A percentile compares a stretch with the other conserved stretches of the same genome.
Evolutionary conservation across 805 yeast species (phyloP).

Genomic region (Lipomyces chichibuensis): DNA sequence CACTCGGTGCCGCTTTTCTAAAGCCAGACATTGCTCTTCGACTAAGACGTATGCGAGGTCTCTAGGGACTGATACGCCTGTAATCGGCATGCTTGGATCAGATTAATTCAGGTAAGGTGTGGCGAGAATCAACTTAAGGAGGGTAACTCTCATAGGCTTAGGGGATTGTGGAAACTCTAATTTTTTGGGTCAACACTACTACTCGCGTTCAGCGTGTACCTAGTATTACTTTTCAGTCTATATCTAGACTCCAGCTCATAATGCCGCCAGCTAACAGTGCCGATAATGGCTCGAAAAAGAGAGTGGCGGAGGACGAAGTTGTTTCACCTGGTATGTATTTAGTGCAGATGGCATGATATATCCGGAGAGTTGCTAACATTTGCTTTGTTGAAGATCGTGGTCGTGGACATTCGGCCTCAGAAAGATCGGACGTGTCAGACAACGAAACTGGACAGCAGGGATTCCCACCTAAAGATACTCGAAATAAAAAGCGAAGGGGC

Average conservation of each 20-base stretch:
- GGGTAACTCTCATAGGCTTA: slow-evolving; percentile 5
- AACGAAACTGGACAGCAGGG: slow-evolving; percentile 29
- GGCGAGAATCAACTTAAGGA: neutral
- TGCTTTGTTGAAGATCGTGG: neutral
- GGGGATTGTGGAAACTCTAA: neutral
- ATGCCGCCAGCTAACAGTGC: neutral
- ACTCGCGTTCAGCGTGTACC: neutral
- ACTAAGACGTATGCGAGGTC: neutral
- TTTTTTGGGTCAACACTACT: neutral
- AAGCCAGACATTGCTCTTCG: neutral
- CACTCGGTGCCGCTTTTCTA: neutral
- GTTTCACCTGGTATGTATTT: neutral
- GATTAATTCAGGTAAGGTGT: neutral
- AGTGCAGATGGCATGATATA: neutral
- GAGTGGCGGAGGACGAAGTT: slow-evolving; percentile 2
- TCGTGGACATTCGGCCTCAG: neutral
- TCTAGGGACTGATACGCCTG: neutral
- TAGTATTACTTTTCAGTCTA: neutral
- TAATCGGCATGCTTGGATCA: neutral
- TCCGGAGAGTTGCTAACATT: neutral
- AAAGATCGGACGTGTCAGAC: slow-evolving; percentile 4
- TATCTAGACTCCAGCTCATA: neutral
- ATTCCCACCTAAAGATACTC: slow-evolving; percentile 14
- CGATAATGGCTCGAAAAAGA: neutral
- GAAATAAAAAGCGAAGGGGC: slow-evolving; percentile 25